Base-by-base conservation (phyloP, 2,329 filamentous ascomycete genomes). In the Stemphylium beticola region DNA sequence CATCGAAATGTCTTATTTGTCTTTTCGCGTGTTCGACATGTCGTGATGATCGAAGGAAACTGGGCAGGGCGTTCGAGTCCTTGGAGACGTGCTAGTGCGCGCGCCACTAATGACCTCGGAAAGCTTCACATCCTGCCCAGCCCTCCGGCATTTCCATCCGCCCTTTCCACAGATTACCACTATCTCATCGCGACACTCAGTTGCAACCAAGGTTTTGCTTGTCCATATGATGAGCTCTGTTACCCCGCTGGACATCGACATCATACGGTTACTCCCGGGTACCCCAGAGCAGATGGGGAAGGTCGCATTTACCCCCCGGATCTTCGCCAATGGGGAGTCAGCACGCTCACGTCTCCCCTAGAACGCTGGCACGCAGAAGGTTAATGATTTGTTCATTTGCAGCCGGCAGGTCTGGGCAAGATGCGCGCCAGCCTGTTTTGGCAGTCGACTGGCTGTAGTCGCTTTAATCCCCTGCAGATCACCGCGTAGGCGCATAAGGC, bases 381-480 rank as follows among this genome's bases (percentile, higher is more conserved):
- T 10, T 9, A n/a, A 12, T 31, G 18, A 17, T 20, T 7, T 33
- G 15, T 18, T 34, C 42, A 44, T 44, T 34, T 32, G 42, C 18
- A 34, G 18, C 14, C 24, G 14, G 17, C 11, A 15, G 42, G 42
- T 32, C 20, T 44, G 18, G 31, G 14, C 31, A 9, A 33, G 50
- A 39, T 31, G 39, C 42, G 53, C 57, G 43, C 43, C 46, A 46
- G 40, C 61, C 53, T 9, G 31, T 44, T 56, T 40, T 22, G 61
- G 59, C 48, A 62, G 61, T 56, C 60, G 43, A 49, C 20, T 60
- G 53, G 52, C 42, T 37, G 31, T 26, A 36, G 29, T 26, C 40
- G 24, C 32, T 48, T 6, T 44, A 46, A 41, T 46, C 40, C 59
- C 49, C 45, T 57, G 59, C 49, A 49, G 55, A 60, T 64, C 56